These are phyloP conservation scores for Umbelopsis sp. DNA, from an alignment of 192 early-diverging fungal species.

Conservation along the genomic window DNA sequence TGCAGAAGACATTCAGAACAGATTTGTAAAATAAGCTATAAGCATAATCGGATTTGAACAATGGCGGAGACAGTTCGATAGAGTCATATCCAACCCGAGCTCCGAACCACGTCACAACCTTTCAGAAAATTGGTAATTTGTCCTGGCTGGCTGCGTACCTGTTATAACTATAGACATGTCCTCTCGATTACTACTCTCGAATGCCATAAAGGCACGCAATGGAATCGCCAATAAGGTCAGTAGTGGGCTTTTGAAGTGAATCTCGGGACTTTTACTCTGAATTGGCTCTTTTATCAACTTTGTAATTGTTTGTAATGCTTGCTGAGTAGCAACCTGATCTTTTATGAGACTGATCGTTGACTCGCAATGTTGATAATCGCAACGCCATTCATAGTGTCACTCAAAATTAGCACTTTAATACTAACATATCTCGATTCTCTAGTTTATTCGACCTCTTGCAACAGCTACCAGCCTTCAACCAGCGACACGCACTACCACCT, in stretches of 20 bases:
- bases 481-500: conserved; percentile 66
- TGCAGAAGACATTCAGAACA: too few species aligned
- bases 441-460: conserved; percentile 62
- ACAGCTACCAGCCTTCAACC: conserved; percentile 44
- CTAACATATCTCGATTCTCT: conserved; percentile 11
- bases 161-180: conserved; percentile 1
- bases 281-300: background rate
- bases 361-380: too few species aligned
- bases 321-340: too few species aligned
- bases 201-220: conserved; percentile 38
- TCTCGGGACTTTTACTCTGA: background rate
- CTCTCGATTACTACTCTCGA: conserved; percentile 34
- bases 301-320: background rate
- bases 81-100: background rate
- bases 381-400: too few species aligned
- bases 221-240: conserved; percentile 39
- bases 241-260: background rate
- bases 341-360: too few species aligned
- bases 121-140: background rate
- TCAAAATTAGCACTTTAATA: too few species aligned
- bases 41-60: too few species aligned
- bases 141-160: too few species aligned
- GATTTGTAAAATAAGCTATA: too few species aligned
- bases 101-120: conserved; percentile 4
- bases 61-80: too few species aligned